A percentile compares a stretch with the other conserved stretches of the same genome.
phyloP scores from a whole-genome alignment of 192 early-diverging fungal genomes.

The Funneliformis mosseae region DNA sequence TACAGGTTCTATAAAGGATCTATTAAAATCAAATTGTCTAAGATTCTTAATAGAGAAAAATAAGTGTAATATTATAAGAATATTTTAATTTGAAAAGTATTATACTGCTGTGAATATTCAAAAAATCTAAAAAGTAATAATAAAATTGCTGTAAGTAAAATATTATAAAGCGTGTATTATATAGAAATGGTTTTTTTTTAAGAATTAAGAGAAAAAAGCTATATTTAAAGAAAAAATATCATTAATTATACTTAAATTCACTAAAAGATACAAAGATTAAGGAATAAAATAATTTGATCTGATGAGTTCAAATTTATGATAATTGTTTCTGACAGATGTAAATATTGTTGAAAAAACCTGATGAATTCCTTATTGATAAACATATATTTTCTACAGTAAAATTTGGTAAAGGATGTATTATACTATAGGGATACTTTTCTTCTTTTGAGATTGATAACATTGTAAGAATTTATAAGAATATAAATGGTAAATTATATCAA shows the following conservation, averaged over 20 bases:
- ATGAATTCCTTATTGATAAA: not conserved
- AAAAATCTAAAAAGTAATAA: no score
- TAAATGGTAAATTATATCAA: conserved; percentile 26
- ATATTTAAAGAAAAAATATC: not conserved
- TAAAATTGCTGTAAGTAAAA: no score
- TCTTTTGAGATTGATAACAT: conserved; percentile 29
- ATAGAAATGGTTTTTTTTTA: no score
- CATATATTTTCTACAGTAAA: conserved; percentile 35
- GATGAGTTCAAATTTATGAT: not conserved
- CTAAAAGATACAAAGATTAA: conserved; percentile 36
- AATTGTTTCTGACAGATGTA: conserved; percentile 41
- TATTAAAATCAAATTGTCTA: no score
- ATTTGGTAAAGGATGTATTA: conserved; percentile 37
- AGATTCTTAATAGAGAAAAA: not conserved
- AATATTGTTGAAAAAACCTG: conserved; percentile 33
- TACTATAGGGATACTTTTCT: conserved; percentile 39
- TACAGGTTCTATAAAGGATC: no score
- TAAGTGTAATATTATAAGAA: no score
- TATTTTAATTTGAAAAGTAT: no score
- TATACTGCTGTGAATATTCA: no score
- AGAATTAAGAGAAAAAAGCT: no score
- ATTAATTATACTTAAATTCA: conserved; percentile 20
- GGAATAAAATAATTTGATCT: not conserved
- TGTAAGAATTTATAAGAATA: conserved; percentile 20
- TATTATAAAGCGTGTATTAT: no score